These are phyloP conservation scores for Favolaschia claudopus DNA, from an alignment of 768 basidiomycete species.

Conservation along the genomic window DNA sequence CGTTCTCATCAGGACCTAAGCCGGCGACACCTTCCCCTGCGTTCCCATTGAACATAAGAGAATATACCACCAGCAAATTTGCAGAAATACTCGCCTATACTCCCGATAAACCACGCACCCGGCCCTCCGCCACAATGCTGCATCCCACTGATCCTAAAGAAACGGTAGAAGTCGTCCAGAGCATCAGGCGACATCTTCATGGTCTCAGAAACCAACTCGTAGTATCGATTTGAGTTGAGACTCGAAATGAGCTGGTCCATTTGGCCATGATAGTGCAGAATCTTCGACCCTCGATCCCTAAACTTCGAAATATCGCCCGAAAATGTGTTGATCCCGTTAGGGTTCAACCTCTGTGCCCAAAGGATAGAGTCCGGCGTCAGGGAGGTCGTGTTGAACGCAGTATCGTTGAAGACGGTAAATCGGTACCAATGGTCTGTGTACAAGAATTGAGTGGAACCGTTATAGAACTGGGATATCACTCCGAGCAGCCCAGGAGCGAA, in stretches of 20 bases:
- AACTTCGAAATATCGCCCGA: constrained; percentile 21
- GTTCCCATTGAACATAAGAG: constrained; percentile 19
- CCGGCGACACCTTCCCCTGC: neutral
- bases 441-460: too few relatives aligned
- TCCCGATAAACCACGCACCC: too few relatives aligned
- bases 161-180: too few relatives aligned
- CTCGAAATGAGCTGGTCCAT: neutral
- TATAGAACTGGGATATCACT: too few relatives aligned
- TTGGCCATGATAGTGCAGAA: constrained; percentile 29
- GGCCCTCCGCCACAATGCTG: constrained; percentile 26
- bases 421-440: too few relatives aligned
- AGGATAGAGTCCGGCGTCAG: constrained; percentile 1
- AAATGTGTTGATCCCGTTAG: constrained; percentile 9
- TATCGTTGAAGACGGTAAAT: constrained; percentile 4
- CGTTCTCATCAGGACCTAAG: neutral
- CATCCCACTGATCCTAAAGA: constrained; percentile 32
- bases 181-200: constrained; percentile 24
- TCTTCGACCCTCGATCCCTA: constrained; percentile 25
- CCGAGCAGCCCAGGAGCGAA: constrained; percentile 4
- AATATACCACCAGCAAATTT: too few relatives aligned
- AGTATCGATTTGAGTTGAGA: constrained; percentile 22
- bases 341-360: neutral
- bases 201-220: constrained; percentile 23
- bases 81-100: too few relatives aligned
- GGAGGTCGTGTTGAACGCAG: neutral